Evolutionary conservation across 225 moss, liverwort and hornwort species (phyloP), one percentile per base, ranked within the genome.

Genomic region (Rhytidiadelphus loreus): DNA sequence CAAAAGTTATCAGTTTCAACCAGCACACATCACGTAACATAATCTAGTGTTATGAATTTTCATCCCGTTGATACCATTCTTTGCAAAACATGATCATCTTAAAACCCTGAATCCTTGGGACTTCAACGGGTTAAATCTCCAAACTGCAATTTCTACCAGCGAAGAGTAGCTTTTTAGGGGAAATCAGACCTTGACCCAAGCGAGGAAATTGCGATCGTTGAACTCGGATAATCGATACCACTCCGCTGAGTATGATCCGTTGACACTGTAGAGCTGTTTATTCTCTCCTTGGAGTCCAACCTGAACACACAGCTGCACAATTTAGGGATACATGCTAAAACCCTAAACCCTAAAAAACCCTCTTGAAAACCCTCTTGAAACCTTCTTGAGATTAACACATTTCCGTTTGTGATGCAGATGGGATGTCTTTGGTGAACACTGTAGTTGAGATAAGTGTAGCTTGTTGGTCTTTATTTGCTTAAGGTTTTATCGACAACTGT

Each of bases 161-260:
- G 57, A 60, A 55, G 24, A 22, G 41, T 19, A 30, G 58, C 39
- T 41, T 26, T 46, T 22, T 20, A 66, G 41, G 61, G 77, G 87
- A 70, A 88, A 8, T 39, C 90, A 28, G 77, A 98, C 98, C 96
- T 98, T 96, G 82, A 96, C 88, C 98, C 98, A 98, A 64, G 91
- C 75, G 35, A 98, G 89, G 41, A 92, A 86, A 62, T 92, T 91
- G 39, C 82, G 86, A 30, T 91, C 87, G 65, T 65, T 88, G 50
- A 85, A 85, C 46, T 91, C 89, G 29, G 84, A 70, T 73, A 87
- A 80, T 55, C 88, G 86, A 30, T 87, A 84, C 98, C 98, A 96
- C 53, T 82, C 59, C 68, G 91, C 89, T 29, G 79, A 88, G 79
- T 81, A 87, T 23, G 92, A 93, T 77, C 95, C 96, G 55, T 85